Base-by-base conservation (phyloP, 1,284 basidiomycete genomes). In the Gomphus bonarii region DNA sequence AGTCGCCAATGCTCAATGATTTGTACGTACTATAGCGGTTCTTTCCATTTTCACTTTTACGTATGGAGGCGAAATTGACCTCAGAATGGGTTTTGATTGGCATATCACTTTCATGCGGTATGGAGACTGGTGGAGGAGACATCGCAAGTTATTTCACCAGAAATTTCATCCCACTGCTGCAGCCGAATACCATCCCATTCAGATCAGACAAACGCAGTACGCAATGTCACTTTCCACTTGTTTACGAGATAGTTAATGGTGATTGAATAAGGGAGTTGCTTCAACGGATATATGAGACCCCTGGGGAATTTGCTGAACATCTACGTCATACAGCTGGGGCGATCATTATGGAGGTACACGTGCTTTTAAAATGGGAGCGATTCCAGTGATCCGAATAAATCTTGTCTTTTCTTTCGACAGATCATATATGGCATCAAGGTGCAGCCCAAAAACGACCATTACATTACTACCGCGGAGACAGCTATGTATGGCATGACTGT, bases 11-110 rank as follows among this genome's bases (percentile, higher is more conserved):
- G 52, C 22, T 54, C 18, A 44, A 36, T 20, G 35, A 46, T 4
- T 36, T 58, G 56, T 58, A 28, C 20, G 50, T 46, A n/a, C 16
- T 31, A 9, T 14, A n/a, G 22, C 20, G 25, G 3, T 25, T 25
- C 25, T 25, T 25, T 25, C 2, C 25, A 25, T 3, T 3, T 25
- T 25, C 25, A 25, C 22, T 9, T 36, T 7, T 6, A 6, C 8
- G 8, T 51, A 31, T n/a, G 11, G n/a, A 3, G 11, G 12, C 30
- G 38, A 40, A 16, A 40, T n/a, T 8, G 38, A 42, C 8, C 40
- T 11, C 25, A 79, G 78, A 43, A 75, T 78, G 62, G 76, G 78
- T 5, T 78, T 73, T 70, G 69, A 74, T 58, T 78, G 75, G 74
- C 62, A 77, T 1, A 75, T 78, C 64, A 62, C 50, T 3, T 58